phyloP scores from a whole-genome alignment of 805 yeast genomes.

The Hanseniaspora thailandica region DNA sequence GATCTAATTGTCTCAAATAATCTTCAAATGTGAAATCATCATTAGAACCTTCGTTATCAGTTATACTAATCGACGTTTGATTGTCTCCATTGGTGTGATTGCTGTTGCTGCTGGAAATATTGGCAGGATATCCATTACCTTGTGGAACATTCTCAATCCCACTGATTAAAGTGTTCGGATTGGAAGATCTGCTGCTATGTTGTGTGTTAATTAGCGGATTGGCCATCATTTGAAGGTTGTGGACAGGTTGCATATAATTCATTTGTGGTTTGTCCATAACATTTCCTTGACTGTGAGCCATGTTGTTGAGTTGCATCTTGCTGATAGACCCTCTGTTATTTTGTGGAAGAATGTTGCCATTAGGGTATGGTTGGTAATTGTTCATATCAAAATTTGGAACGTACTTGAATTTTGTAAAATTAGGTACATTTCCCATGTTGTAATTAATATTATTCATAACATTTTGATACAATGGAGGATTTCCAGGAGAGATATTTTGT shows the following conservation, averaged over 20 bases:
- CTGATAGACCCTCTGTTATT: neutral
- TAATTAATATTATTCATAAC: neutral
- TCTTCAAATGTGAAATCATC: slow-evolving; percentile 9
- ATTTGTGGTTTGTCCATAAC: neutral
- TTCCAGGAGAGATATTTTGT: neutral
- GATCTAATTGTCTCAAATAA: slow-evolving; percentile 2
- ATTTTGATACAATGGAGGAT: neutral
- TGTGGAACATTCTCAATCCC: neutral
- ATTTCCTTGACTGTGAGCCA: neutral
- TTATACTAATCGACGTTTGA: too few relatives aligned
- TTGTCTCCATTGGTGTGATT: too few relatives aligned
- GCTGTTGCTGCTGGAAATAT: too few relatives aligned
- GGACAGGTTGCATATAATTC: neutral
- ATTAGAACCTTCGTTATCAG: neutral
- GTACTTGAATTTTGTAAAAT: neutral
- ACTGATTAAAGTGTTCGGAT: neutral
- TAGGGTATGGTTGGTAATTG: neutral
- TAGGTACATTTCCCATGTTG: neutral
- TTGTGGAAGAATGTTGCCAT: neutral
- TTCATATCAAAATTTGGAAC: neutral
- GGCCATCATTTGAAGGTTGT: neutral
- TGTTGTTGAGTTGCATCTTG: neutral
- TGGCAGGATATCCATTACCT: neutral
- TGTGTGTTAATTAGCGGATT: too few relatives aligned
- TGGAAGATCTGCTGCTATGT: neutral